Percentiles rank a stretch among this genome's conserved stretches.
These are phyloP conservation scores for Phytophthora lateralis DNA, from an alignment of 352 stramenopile species.

Conservation along the genomic window DNA sequence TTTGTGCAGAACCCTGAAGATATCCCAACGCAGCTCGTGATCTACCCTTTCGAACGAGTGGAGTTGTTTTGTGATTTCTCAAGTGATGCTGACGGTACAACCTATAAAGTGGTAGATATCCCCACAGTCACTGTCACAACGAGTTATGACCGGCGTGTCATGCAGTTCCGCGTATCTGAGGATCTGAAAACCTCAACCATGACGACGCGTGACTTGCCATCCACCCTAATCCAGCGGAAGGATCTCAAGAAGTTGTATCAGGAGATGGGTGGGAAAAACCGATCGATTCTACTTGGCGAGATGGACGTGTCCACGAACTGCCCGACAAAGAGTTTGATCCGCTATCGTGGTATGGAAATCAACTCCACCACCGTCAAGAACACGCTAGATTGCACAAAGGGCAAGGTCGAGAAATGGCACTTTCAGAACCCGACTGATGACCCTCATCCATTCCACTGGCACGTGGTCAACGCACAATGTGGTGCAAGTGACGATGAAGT, in stretches of 20 bases:
- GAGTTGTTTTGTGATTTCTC: slow-evolving; percentile 71
- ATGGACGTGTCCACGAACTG: slow-evolving; percentile 54
- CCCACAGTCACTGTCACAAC: slow-evolving; percentile 45
- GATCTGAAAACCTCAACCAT: slow-evolving; percentile 49
- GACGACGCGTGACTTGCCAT: slow-evolving; percentile 42
- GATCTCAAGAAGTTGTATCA: slow-evolving; percentile 55
- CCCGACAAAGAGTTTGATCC: slow-evolving; percentile 50
- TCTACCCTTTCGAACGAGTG: slow-evolving; percentile 67
- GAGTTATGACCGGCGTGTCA: slow-evolving; percentile 56
- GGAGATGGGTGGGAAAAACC: slow-evolving; percentile 53
- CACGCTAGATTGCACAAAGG: slow-evolving; percentile 63
- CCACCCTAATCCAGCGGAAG: slow-evolving; percentile 49
- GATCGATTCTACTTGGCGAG: slow-evolving; percentile 57
- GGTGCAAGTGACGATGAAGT: slow-evolving; percentile 67
- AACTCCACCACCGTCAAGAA: slow-evolving; percentile 57
- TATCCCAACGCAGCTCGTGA: slow-evolving; percentile 29
- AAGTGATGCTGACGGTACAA: slow-evolving; percentile 40
- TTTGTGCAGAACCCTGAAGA: slow-evolving; percentile 50
- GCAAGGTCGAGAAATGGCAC: slow-evolving; percentile 80
- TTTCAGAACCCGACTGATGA: slow-evolving; percentile 83
- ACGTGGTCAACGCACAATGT: slow-evolving; percentile 77
- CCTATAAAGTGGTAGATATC: slow-evolving; percentile 54
- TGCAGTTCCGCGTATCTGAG: slow-evolving; percentile 53
- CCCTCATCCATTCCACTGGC: slow-evolving; percentile 80
- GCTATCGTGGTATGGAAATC: slow-evolving; percentile 55